Percentiles rank a stretch among this genome's conserved stretches.
Evolutionary conservation across 192 early-diverging fungal species (phyloP).

Genomic region (Coemansia sp.): DNA sequence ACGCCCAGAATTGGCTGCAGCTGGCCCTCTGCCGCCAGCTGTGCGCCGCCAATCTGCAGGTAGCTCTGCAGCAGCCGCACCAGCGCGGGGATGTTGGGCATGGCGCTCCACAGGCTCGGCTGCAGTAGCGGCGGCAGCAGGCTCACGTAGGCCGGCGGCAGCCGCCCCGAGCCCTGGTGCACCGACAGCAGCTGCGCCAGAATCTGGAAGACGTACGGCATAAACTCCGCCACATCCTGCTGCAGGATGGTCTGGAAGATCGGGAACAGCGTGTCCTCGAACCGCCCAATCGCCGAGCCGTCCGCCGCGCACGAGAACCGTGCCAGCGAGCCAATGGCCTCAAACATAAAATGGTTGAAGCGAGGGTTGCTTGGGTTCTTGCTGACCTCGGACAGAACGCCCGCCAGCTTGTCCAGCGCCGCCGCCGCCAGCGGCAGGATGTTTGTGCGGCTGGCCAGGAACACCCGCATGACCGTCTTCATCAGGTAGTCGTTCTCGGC

Average conservation of each 20-base stretch:
- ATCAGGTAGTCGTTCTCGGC: constrained; percentile 97
- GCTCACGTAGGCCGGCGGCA: constrained; percentile 67
- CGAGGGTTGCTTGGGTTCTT: constrained; percentile 95
- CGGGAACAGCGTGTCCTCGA: constrained; percentile 81
- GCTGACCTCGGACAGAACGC: constrained; percentile 75
- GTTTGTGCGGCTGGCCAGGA: constrained; percentile 68
- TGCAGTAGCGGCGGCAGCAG: constrained; percentile 74
- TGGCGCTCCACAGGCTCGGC: constrained; percentile 81
- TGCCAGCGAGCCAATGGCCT: constrained; percentile 78
- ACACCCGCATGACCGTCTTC: constrained; percentile 83
- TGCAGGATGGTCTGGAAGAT: constrained; percentile 86
- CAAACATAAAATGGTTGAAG: constrained; percentile 97
- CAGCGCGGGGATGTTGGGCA: constrained; percentile 91
- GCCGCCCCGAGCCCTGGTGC: constrained; percentile 52
- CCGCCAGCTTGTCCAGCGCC: constrained; percentile 68
- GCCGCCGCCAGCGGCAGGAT: constrained; percentile 66
- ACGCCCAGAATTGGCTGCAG: constrained; percentile 86
- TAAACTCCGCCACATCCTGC: constrained; percentile 84
- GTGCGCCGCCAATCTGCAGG: constrained; percentile 63
- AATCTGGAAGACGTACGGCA: constrained; percentile 97
- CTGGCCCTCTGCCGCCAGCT: constrained; percentile 64
- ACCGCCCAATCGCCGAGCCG: constrained; percentile 60
- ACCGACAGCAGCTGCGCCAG: constrained; percentile 79
- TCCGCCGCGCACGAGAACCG: constrained; percentile 78
- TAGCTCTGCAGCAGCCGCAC: constrained; percentile 84